Conservation (phyloP, 1,284 basidiomycete species). For the Trametes hirsuta region DNA sequence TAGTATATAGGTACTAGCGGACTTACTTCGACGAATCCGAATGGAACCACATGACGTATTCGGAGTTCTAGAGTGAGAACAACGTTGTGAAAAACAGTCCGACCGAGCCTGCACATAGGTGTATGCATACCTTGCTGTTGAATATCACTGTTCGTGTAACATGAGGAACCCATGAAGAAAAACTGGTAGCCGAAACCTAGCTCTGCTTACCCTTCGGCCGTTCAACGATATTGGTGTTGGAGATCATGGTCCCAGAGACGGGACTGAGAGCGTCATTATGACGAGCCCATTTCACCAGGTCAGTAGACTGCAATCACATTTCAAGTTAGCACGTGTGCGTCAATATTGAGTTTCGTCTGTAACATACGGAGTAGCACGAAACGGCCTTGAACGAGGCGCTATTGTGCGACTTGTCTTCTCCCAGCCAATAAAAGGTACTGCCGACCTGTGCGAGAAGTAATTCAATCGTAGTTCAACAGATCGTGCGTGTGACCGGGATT, state of each 20-base stretch:
- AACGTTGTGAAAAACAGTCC: neutral
- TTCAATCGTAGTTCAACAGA: too few relatives aligned
- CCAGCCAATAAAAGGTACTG: conserved; percentile 64
- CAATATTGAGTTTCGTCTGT: neutral
- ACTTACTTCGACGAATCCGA: conserved; percentile 62
- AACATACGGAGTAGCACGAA: conserved; percentile 56
- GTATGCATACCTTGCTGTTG: conserved; percentile 47
- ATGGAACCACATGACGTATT: conserved; percentile 78
- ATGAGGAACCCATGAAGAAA: neutral
- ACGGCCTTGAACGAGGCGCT: conserved; percentile 60
- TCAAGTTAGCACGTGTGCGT: neutral
- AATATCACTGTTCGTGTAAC: conserved; percentile 48
- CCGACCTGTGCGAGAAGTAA: conserved; percentile 40
- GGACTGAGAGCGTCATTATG: conserved; percentile 62
- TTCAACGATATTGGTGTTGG: conserved; percentile 62
- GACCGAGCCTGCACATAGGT: neutral
- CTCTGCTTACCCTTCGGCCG: conserved; percentile 59
- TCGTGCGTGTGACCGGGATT: too few relatives aligned
- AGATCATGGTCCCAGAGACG: conserved; percentile 56
- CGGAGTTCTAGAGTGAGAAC: conserved; percentile 46
- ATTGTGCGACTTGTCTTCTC: conserved; percentile 66
- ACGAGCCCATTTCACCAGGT: conserved; percentile 58
- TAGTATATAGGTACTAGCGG: neutral
- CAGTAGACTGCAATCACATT: conserved; percentile 45
- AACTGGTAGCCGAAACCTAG: conserved; percentile 37